Evolutionary conservation across 1,284 basidiomycete genomes (phyloP), one percentile per base, ranked within the genome.

Genomic region (Leccinum fallax): DNA sequence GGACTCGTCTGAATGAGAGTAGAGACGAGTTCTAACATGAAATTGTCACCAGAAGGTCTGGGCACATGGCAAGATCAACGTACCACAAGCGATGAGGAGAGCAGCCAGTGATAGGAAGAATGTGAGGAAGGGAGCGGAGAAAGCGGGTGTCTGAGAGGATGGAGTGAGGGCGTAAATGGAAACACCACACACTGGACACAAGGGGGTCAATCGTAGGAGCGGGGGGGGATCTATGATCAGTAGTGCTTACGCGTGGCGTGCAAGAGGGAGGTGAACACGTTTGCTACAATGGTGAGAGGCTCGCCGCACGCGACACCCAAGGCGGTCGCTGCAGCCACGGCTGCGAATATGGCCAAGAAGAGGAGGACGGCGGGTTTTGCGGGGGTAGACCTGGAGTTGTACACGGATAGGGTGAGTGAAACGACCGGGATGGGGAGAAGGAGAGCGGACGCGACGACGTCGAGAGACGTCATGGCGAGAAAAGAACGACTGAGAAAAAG

Each of bases 51-150:
- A 11, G 10, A 11, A 48, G 30, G 49, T 13, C 36, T 2, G 19
- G 21, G 2, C 9, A 38, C 21, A 49, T 9, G 30, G 24, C 6
- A 3, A 57, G 32, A 63, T 52, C 11, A 10, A 62, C 74, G 49
- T 57, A 75, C 72, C 72, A 10, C 74, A 74, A 30, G 57, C 57
- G 38, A 74, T 54, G 6, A 76, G 60, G 28, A 75, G 36, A 48
- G 59, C 53, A 2, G 71, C 57, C 2, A 76, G 32, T 5, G 63
- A 64, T 11, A 72, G 57, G 46, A 65, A 56, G 43, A 65, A 63
- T 16, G 24, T 7, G 43, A 74, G 59, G 53, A 65, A 63, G 21
- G 57, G 59, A 49, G 53, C 57, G 43, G 64, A 61, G 43, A 64
- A 57, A 24, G 61, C n/a, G 24, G 53, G 48, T 15, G 30, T 48